Base-by-base conservation (phyloP, 495 filamentous ascomycete species). In the Viridothelium virens region DNA sequence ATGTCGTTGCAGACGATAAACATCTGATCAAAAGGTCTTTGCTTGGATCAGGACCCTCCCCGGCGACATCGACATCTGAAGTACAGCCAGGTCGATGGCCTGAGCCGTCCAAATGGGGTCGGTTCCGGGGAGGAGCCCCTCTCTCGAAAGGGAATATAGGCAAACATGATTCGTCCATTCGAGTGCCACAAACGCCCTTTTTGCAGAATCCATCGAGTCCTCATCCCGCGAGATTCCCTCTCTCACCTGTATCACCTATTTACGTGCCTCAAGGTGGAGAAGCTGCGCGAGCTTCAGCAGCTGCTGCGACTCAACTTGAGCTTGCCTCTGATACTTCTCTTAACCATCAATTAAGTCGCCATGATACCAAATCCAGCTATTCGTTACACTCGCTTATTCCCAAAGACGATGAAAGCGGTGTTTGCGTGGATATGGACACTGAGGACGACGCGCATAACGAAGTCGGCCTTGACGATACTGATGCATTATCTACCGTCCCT, bases 401-500 rank as follows among this genome's bases (percentile, higher is more conserved):
- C 18, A 59, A 59, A 59, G 53, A 59, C 14, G 53, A 59, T 31
- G 53, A 59, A n/a, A 41, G 61, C 11, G 37, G 61, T n/a, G 61
- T 41, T 4, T 63, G 61, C 16, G 31, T 63, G 12, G 61, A 47
- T n/a, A 63, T 63, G 61, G 61, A 63, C 41, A 63, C 37, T 0
- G 65, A 64, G 38, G 65, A 61, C 25, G 67, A 67, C 50, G 47
- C 61, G 18, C 67, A 48, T 11, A 48, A 56, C 12, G 66, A 62
- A 0, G 56, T 65, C 65, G 18, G n/a, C 5, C 14, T 41, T 12
- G n/a, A 36, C 37, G 38, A 65, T 16, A 41, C 56, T 37, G 38
- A 47, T 25, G 34, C 6, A 38, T 1, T 63, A n/a, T 18, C 37
- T 38, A 47, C 63, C 44, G 62, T 65, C 18, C 53, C 62, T 2